Conservation (phyloP, 2,329 filamentous ascomycete species). For the Bipolaris bicolor region DNA sequence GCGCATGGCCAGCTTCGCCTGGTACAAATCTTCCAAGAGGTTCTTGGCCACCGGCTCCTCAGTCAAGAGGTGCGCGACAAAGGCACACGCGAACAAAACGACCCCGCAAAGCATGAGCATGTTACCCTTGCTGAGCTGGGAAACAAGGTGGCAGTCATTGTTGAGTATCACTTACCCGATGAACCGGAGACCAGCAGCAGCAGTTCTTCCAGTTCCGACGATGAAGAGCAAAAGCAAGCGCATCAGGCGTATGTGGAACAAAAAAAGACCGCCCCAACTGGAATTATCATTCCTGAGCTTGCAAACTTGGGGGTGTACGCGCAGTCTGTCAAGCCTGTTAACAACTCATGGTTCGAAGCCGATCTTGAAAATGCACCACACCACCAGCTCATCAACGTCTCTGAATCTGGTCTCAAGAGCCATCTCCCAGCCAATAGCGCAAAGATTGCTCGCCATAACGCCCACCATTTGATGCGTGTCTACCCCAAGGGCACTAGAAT, state of each 20-base stretch:
- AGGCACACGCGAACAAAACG: slow-evolving; percentile 62
- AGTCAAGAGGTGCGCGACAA: slow-evolving; percentile 63
- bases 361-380: slow-evolving; percentile 59
- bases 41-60: slow-evolving; percentile 66
- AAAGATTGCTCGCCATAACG: slow-evolving; percentile 66
- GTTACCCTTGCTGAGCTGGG: slow-evolving; percentile 66
- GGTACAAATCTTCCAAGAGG: slow-evolving; percentile 69
- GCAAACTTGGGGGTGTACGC: slow-evolving; percentile 71
- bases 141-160: slow-evolving; percentile 69
- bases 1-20: slow-evolving; percentile 65
- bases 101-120: slow-evolving; percentile 53
- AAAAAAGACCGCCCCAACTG: slow-evolving; percentile 56
- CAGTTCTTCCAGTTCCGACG: slow-evolving; percentile 40
- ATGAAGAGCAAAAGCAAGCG: slow-evolving; percentile 57
- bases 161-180: slow-evolving; percentile 67
- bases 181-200: slow-evolving; percentile 54
- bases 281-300: slow-evolving; percentile 67
- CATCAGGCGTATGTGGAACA: slow-evolving; percentile 61
- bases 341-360: slow-evolving; percentile 69
- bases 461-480: slow-evolving; percentile 71
- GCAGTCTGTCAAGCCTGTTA: slow-evolving; percentile 70
- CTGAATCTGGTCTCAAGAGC: slow-evolving; percentile 63
- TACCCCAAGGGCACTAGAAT: slow-evolving; percentile 73
- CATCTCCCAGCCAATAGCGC: slow-evolving; percentile 57
- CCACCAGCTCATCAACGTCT: slow-evolving; percentile 72